These are phyloP conservation scores for Ambispora gerdemannii DNA, from an alignment of 192 early-diverging fungal genomes.

Conservation along the genomic window DNA sequence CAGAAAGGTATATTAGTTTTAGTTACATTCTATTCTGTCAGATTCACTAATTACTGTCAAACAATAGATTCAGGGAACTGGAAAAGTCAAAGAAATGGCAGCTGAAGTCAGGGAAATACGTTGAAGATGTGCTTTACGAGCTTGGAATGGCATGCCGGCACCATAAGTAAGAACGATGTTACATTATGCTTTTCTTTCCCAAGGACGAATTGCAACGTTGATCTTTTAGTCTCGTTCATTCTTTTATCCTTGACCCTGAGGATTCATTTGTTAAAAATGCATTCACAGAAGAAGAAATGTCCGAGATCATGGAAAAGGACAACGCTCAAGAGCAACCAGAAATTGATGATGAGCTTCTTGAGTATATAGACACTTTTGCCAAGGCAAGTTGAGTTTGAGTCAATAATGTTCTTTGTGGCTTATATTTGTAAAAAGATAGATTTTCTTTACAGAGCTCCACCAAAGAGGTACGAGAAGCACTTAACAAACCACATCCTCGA, in stretches of 20 bases:
- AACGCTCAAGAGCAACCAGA: constrained; percentile 26
- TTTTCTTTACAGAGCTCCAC: constrained; percentile 20
- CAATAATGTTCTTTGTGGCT: not conserved
- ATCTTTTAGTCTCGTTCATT: constrained; percentile 34
- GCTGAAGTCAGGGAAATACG: constrained; percentile 27
- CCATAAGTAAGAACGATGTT: constrained; percentile 30
- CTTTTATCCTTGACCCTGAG: constrained; percentile 27
- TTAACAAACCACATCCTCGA: constrained; percentile 27
- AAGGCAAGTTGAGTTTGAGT: constrained; percentile 22
- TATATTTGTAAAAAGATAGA: constrained; percentile 17
- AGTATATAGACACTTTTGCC: constrained; percentile 31
- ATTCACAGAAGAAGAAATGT: constrained; percentile 27
- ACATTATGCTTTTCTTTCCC: constrained; percentile 6
- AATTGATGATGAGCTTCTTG: constrained; percentile 29
- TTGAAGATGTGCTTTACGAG: constrained; percentile 33
- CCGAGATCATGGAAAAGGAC: constrained; percentile 26
- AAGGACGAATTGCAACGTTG: not conserved
- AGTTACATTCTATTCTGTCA: constrained; percentile 1
- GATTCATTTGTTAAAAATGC: constrained; percentile 23
- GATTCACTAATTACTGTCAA: constrained; percentile 23
- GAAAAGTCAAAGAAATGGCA: constrained; percentile 32
- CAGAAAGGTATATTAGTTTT: constrained; percentile 28
- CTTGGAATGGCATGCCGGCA: constrained; percentile 30
- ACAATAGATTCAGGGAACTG: constrained; percentile 20
- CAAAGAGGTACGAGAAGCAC: constrained; percentile 29